Evolutionary conservation across 2,329 filamentous ascomycete species (phyloP).

Genomic region (Lecanosticta acicola): DNA sequence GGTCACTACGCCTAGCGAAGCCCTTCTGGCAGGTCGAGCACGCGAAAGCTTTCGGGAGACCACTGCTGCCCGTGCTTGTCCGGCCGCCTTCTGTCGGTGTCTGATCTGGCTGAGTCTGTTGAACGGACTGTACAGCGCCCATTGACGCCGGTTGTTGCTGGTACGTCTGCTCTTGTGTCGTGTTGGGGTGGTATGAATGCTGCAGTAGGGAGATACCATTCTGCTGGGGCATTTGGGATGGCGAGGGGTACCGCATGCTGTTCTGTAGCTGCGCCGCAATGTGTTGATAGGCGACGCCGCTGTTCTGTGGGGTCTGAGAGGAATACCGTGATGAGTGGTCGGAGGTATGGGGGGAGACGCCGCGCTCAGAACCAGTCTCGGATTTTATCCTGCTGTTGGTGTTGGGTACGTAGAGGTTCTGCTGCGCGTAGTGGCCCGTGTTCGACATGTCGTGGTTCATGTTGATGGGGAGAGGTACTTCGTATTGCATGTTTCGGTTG

Average conservation of each 20-base stretch:
- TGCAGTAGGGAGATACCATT: conserved; percentile 50
- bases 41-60: conserved; percentile 69
- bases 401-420: conserved; percentile 45
- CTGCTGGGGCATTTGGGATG: conserved; percentile 44
- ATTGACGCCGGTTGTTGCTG: conserved; percentile 33
- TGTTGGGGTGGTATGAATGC: conserved; percentile 49
- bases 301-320: conserved; percentile 51
- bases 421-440: conserved; percentile 32
- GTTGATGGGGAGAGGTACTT: conserved; percentile 31
- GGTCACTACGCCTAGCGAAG: conserved; percentile 88
- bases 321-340: conserved; percentile 54
- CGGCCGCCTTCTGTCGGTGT: conserved; percentile 33
- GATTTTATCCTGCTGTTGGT: conserved; percentile 49
- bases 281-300: conserved; percentile 39
- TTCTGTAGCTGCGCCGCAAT: conserved; percentile 48
- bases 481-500: conserved; percentile 36
- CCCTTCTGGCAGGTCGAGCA: conserved; percentile 87
- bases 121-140: conserved; percentile 30
- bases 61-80: conserved; percentile 40
- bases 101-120: conserved; percentile 29
- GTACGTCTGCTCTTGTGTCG: conserved; percentile 43
- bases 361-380: conserved; percentile 55
- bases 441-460: conserved; percentile 29
- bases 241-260: conserved; percentile 51
- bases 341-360: conserved; percentile 50